phyloP scores from a whole-genome alignment of 768 basidiomycete genomes.

The Nidula microcarpa region DNA sequence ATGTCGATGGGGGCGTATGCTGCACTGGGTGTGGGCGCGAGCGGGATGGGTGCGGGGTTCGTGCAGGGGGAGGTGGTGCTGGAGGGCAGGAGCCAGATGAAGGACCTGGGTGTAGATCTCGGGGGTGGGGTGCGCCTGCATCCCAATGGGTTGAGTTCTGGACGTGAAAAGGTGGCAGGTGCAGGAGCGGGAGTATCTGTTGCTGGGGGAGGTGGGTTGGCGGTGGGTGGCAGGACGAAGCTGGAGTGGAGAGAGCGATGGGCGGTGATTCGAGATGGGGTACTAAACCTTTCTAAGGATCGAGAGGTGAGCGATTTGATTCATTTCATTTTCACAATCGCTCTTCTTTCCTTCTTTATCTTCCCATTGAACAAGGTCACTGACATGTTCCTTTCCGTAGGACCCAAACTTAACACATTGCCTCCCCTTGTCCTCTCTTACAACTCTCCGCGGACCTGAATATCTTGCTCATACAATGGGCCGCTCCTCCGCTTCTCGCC shows the following conservation, averaged over 20 bases:
- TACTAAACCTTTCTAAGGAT: constrained; percentile 50
- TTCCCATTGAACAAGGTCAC: not conserved
- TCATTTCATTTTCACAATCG: not conserved
- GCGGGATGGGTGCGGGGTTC: not conserved
- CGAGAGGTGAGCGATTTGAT: constrained; percentile 37
- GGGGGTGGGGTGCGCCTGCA: too few relatives aligned
- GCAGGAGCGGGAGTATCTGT: constrained; percentile 2
- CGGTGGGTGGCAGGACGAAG: constrained; percentile 18
- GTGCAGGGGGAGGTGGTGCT: too few relatives aligned
- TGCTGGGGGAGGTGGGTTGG: constrained; percentile 1
- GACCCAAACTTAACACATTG: too few relatives aligned
- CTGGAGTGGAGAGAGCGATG: constrained; percentile 64
- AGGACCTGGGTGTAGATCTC: too few relatives aligned
- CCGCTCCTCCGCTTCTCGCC: not conserved
- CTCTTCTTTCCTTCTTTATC: not conserved
- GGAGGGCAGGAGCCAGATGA: too few relatives aligned
- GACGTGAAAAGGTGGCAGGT: not conserved
- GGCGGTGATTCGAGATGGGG: constrained; percentile 57
- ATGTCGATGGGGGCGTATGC: not conserved
- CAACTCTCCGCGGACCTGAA: constrained; percentile 40
- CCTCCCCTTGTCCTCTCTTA: constrained; percentile 34
- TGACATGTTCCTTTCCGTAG: not conserved
- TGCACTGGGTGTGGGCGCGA: not conserved
- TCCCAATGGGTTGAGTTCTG: too few relatives aligned
- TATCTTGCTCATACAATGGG: constrained; percentile 21